phyloP scores from a whole-genome alignment of 805 yeast species.

The Pichia eremophila region DNA sequence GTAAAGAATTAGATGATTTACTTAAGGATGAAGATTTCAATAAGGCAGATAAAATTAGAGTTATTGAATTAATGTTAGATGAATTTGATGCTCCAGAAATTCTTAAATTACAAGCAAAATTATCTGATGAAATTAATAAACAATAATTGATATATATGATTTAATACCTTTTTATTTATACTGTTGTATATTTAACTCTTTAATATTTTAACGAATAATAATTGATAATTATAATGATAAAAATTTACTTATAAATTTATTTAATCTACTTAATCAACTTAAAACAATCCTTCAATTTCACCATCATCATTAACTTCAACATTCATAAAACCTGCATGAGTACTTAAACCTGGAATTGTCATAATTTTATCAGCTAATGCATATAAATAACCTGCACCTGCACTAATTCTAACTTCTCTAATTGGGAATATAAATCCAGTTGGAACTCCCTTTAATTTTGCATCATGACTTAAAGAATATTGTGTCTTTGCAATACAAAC shows the following conservation, averaged over 20 bases:
- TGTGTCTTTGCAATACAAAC: constrained; percentile 83
- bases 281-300: constrained; percentile 75
- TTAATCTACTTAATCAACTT: background rate
- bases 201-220: background rate
- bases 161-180: background rate
- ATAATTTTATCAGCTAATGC: constrained; percentile 81
- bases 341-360: constrained; percentile 81
- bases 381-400: constrained; percentile 81
- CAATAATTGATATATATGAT: background rate
- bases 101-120: constrained; percentile 58
- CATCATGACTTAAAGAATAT: constrained; percentile 76
- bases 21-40: constrained; percentile 39
- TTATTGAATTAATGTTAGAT: constrained; percentile 60
- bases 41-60: constrained; percentile 48
- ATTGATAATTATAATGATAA: too few species aligned
- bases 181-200: background rate
- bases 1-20: constrained; percentile 49
- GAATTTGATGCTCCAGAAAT: constrained; percentile 62
- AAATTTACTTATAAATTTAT: background rate
- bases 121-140: constrained; percentile 29
- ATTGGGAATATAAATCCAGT: constrained; percentile 72
- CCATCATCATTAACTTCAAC: constrained; percentile 75
- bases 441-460: constrained; percentile 76
- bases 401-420: constrained; percentile 73
- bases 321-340: constrained; percentile 80